Conservation (phyloP, 768 basidiomycete genomes). For the Suillus alpinus region DNA sequence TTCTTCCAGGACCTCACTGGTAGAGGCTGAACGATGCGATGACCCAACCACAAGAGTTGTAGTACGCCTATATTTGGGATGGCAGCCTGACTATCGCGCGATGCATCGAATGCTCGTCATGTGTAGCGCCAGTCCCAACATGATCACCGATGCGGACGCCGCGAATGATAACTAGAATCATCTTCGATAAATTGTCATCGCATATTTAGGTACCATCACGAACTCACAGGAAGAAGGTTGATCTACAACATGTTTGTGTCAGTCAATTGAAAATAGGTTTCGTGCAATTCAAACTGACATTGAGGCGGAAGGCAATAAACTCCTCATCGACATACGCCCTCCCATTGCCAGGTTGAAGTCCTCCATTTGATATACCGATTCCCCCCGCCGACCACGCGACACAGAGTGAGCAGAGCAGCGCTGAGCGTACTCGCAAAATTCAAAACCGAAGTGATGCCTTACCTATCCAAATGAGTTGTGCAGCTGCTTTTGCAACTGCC, state of each 20-base stretch:
- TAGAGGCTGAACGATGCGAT: neutral
- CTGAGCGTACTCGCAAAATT: neutral
- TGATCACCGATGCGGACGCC: neutral
- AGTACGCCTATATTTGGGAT: neutral
- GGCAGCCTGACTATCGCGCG: neutral
- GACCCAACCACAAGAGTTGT: slow-evolving; percentile 8
- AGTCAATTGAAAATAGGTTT: neutral
- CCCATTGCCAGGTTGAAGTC: neutral
- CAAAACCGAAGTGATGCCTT: neutral
- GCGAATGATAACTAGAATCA: neutral
- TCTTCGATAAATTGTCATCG: neutral
- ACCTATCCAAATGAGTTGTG: slow-evolving; percentile 11
- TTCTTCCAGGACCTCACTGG: neutral
- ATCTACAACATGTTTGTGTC: neutral
- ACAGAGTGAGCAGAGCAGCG: neutral
- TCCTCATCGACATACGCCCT: neutral
- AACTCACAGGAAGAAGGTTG: neutral
- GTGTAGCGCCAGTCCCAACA: neutral
- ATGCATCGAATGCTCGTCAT: neutral
- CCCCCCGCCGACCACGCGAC: neutral
- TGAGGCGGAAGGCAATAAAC: neutral
- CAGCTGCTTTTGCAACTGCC: slow-evolving; percentile 7
- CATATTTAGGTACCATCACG: too few relatives aligned
- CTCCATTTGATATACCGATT: neutral
- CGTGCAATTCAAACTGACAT: neutral